A percentile compares a stretch with the other conserved stretches of the same genome.
These are phyloP conservation scores for Prunus padus DNA, from an alignment of 306 rosid species.

Conservation along the genomic window DNA sequence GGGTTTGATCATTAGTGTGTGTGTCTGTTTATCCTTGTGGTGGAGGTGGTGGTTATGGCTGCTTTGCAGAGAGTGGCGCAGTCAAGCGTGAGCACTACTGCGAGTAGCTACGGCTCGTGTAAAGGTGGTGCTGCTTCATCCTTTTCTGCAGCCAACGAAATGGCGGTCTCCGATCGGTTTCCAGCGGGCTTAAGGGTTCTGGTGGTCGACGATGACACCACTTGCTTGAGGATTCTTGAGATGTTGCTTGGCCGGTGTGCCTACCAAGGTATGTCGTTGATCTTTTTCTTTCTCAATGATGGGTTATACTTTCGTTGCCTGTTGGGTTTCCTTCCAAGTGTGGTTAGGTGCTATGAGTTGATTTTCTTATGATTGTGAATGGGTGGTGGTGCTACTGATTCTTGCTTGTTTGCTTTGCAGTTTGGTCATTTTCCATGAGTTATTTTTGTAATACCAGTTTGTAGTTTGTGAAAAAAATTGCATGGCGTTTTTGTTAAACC, in stretches of 20 bases:
- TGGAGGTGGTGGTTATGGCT: conserved; percentile 34
- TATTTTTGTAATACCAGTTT: background rate
- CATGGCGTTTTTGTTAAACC: too few relatives aligned
- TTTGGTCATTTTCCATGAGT: background rate
- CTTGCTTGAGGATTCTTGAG: conserved; percentile 34
- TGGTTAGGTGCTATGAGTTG: background rate
- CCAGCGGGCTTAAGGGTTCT: conserved; percentile 55
- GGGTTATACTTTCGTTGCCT: background rate
- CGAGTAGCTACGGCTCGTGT: conserved; percentile 29
- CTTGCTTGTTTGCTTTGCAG: background rate
- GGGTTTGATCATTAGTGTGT: background rate
- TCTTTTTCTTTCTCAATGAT: background rate
- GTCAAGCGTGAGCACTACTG: conserved; percentile 34
- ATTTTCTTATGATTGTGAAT: background rate
- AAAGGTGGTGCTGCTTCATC: conserved; percentile 15
- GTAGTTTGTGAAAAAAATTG: background rate
- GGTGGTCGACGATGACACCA: conserved; percentile 55
- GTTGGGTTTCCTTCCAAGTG: too few relatives aligned
- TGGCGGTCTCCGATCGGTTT: conserved; percentile 27
- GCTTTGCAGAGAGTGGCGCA: conserved; percentile 49
- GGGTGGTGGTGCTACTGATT: background rate
- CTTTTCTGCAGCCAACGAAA: background rate
- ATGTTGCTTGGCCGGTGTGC: conserved; percentile 39
- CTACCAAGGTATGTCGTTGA: conserved; percentile 38
- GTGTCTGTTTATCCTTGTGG: background rate